Evolutionary conservation across 2,329 filamentous ascomycete genomes (phyloP), one percentile per base, ranked within the genome.

Genomic region (Diaporthe capsici): DNA sequence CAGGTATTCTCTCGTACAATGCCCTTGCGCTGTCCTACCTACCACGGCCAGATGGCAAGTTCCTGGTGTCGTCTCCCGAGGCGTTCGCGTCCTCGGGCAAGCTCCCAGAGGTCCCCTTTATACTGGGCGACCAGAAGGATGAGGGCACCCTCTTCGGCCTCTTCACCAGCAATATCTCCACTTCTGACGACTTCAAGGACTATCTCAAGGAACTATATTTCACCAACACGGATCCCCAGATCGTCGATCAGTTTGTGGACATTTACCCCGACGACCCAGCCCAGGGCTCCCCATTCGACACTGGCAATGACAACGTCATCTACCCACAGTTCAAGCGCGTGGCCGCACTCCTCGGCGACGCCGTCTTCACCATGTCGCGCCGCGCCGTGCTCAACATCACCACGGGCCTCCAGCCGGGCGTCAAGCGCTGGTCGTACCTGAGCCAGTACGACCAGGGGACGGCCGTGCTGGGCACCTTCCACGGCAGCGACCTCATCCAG

Each of bases 321-420:
- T 95, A 94, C 81, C 93, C 94, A 0, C 90, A 94, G 78, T 96
- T 92, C 87, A 96, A 96, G 84, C 92, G 93, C n/a, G 85, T 95
- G 0, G 92, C 93, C 2, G 94, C 94, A 51, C 90, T 96, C 42
- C 85, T 96, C 0, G 94, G 94, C 20, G 94, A 97, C 81, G 80
- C 95, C 0, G 90, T 90, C 3, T 96, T 97, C 83, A 96, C 92
- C 0, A 87, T 97, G 0, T 90, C 91, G 0, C 91, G 94, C 0
- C 91, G 94, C 22, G 76, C 88, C 10, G 92, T 94, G 82, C 88
- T 97, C 37, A 81, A 87, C 20, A 76, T 81, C 0, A 82, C 90
- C 1, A 80, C 82, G 0, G 73, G 84, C 1, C 83, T 85, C 20
- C 87, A 91, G 77, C 91, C 92, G 0, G 79, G 83, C 49, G 90